These are phyloP conservation scores for Phaeosphaeria sp. DNA, from an alignment of 2,329 filamentous ascomycete genomes.

Conservation along the genomic window DNA sequence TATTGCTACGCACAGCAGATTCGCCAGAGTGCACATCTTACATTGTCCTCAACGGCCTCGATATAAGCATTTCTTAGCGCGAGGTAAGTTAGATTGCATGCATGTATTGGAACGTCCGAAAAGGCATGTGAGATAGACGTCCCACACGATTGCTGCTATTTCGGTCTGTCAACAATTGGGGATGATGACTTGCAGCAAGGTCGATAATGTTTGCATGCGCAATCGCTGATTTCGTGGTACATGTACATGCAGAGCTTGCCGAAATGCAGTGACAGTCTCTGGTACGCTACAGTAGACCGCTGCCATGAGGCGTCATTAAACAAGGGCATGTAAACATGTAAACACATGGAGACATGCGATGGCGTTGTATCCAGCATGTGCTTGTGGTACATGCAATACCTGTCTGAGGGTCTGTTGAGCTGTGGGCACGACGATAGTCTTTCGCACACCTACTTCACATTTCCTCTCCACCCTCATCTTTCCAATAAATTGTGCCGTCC, in stretches of 20 bases:
- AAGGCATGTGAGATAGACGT: neutral
- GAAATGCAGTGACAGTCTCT: neutral
- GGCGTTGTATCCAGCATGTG: neutral
- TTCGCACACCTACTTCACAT: neutral
- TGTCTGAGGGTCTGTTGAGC: neutral
- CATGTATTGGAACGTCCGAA: slow-evolving; percentile 2
- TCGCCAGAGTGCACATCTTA: neutral
- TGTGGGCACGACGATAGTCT: neutral
- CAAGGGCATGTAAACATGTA: neutral
- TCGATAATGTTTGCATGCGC: neutral
- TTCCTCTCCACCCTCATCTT: neutral
- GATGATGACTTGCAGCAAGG: neutral
- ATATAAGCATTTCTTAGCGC: neutral
- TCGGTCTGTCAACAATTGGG: neutral
- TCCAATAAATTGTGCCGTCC: neutral
- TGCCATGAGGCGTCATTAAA: neutral
- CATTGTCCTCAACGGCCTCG: neutral
- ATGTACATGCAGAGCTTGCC: neutral
- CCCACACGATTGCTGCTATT: neutral
- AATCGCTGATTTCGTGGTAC: neutral
- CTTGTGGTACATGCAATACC: neutral
- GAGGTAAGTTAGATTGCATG: neutral
- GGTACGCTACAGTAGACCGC: neutral
- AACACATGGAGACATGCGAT: neutral
- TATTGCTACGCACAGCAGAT: neutral